Base-by-base conservation (phyloP, 2,329 filamentous ascomycete species). In the Tolypocladium endophyticum region DNA sequence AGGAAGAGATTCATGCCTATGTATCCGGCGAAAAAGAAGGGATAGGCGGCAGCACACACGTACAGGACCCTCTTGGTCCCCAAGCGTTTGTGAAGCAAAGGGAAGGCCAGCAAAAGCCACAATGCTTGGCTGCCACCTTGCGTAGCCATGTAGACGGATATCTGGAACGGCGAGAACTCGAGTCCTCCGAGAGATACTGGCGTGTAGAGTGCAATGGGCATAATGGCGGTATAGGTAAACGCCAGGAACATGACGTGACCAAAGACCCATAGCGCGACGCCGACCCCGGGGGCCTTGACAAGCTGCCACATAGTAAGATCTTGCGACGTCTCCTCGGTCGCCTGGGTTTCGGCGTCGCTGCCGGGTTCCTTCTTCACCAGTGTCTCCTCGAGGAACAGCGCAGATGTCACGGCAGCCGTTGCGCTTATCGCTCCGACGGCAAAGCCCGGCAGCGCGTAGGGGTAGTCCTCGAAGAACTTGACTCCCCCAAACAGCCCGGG, bases 41-140 rank as follows among this genome's bases (percentile, higher is more conserved):
- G 88, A 74, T 88, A 92, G 8, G 61, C 63, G 12, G 63, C 55
- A 33, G 68, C 71, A 68, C 87, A 89, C 11, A 74, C 64, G 6
- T 80, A 79, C 61, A 93, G 74, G 0, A 92, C 76, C 4, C 79
- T 81, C 30, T 84, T 85, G 8, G 88, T 92, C 12, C 89, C 88
- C 28, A 86, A 70, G 25, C 82, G 81, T 41, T 72, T 76, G 67
- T 93, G 89, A 1, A 93, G 71, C 0, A 78, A 74, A 1, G 89
- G 88, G 68, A 93, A 92, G 38, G 81, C 76, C 18, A 90, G 63
- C 0, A 93, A 77, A 2, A 91, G 81, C 88, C 89, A 93, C 8
- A 82, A 60, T 1, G 87, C 84, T 70, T 93, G 90, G 4, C 83
- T 79, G 20, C 82, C 73, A 16, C 90, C 90, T 28, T 79, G 81